phyloP scores from a whole-genome alignment of 2,329 filamentous ascomycete species.

The Scytalidium sp. region DNA sequence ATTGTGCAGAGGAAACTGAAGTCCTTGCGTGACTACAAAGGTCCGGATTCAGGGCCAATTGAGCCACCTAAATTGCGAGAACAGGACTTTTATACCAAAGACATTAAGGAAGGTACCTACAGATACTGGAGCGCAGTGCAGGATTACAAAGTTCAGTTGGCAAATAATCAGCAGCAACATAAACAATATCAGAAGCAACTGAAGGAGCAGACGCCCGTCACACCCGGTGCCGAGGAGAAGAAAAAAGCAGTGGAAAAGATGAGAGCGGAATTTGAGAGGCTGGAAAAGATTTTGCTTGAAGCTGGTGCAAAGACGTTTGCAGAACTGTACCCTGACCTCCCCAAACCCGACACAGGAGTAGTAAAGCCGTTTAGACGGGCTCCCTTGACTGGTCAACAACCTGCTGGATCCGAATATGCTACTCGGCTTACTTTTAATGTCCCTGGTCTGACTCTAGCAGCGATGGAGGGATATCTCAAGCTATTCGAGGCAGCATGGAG shows the following conservation, averaged over 20 bases:
- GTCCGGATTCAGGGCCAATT: constrained; percentile 2
- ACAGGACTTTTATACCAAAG: constrained; percentile 46
- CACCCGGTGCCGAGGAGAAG: constrained; percentile 46
- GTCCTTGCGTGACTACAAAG: constrained; percentile 35
- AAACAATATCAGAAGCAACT: constrained; percentile 28
- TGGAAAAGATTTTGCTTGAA: constrained; percentile 52
- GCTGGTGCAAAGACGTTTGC: constrained; percentile 65
- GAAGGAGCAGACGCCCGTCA: constrained; percentile 28
- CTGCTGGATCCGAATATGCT: constrained; percentile 11
- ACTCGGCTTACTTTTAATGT: constrained; percentile 16
- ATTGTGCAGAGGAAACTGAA: constrained; percentile 50
- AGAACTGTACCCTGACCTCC: constrained; percentile 57
- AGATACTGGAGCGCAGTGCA: constrained; percentile 49
- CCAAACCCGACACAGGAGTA: constrained; percentile 1
- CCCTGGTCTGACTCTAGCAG: constrained; percentile 47
- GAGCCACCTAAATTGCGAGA: constrained; percentile 33
- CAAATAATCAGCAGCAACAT: constrained; percentile 32
- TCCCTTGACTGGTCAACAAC: background rate
- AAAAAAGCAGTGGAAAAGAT: constrained; percentile 48
- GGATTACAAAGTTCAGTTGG: constrained; percentile 5
- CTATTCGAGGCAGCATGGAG: constrained; percentile 73
- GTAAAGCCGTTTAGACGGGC: too few species aligned
- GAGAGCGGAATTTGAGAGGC: constrained; percentile 47
- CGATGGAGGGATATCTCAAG: constrained; percentile 57
- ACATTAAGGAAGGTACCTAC: constrained; percentile 55